Conservation (phyloP, 2,329 filamentous ascomycete species). For the Neopestalotiopsis clavispora region DNA sequence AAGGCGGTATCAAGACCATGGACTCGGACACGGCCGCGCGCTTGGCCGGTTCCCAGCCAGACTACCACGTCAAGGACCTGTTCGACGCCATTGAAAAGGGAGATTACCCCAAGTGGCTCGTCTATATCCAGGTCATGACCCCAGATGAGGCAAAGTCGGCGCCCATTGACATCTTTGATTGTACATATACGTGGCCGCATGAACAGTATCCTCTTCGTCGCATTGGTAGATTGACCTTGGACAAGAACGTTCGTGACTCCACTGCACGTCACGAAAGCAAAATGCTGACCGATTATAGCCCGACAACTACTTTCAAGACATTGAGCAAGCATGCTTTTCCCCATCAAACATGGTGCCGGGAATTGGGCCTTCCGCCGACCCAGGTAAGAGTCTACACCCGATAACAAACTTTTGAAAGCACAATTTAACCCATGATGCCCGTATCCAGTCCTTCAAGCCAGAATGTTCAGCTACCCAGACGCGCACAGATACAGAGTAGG, state of each 20-base stretch:
- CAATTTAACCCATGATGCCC: neutral
- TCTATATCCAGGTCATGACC: slow-evolving; percentile 68
- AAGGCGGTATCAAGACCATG: slow-evolving; percentile 64
- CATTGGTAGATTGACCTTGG: slow-evolving; percentile 67
- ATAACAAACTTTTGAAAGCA: neutral
- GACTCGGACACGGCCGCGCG: slow-evolving; percentile 59
- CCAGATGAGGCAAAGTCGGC: slow-evolving; percentile 64
- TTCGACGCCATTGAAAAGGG: slow-evolving; percentile 64
- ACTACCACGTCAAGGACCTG: slow-evolving; percentile 65
- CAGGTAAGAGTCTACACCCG: neutral
- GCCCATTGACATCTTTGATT: slow-evolving; percentile 68
- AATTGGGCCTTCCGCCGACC: neutral
- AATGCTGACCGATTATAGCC: no score
- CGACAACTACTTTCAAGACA: slow-evolving; percentile 71
- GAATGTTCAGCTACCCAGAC: slow-evolving; percentile 9
- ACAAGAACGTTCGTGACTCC: no score
- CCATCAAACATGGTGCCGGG: slow-evolving; percentile 10
- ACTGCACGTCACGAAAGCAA: no score
- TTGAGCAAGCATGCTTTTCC: slow-evolving; percentile 10
- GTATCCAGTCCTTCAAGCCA: neutral
- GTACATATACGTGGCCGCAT: slow-evolving; percentile 74
- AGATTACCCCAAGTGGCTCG: slow-evolving; percentile 65
- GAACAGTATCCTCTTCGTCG: slow-evolving; percentile 64
- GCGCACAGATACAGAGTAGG: slow-evolving; percentile 7
- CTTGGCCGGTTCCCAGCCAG: slow-evolving; percentile 60